These are phyloP conservation scores for Phytophthora melonis DNA, from an alignment of 352 stramenopile species.

Conservation along the genomic window DNA sequence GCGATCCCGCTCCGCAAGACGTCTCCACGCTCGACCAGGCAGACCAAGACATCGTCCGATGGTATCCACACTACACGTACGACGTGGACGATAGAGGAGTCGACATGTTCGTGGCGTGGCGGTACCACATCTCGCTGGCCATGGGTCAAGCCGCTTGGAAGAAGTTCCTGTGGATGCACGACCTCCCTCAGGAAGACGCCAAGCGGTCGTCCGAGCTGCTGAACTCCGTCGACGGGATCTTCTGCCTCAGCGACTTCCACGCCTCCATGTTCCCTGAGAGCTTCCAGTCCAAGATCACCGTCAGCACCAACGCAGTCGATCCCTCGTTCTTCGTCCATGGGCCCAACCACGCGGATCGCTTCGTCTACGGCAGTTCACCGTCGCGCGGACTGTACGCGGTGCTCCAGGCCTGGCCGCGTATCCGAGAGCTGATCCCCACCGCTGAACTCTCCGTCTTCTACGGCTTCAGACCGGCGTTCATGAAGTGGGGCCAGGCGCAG, in stretches of 20 bases:
- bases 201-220: slow-evolving; percentile 53
- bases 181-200: slow-evolving; percentile 55
- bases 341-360: slow-evolving; percentile 60
- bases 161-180: slow-evolving; percentile 88
- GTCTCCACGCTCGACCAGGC: slow-evolving; percentile 30
- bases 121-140: slow-evolving; percentile 87
- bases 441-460: slow-evolving; percentile 90
- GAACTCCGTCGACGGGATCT: slow-evolving; percentile 65
- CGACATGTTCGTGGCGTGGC: slow-evolving; percentile 93
- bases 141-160: slow-evolving; percentile 47
- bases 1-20: slow-evolving; percentile 64
- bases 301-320: slow-evolving; percentile 85
- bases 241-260: slow-evolving; percentile 89
- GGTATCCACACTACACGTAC: slow-evolving; percentile 81
- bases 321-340: slow-evolving; percentile 66
- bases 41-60: slow-evolving; percentile 56
- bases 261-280: slow-evolving; percentile 53
- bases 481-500: slow-evolving; percentile 59
- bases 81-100: slow-evolving; percentile 61
- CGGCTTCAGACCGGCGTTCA: slow-evolving; percentile 85
- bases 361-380: slow-evolving; percentile 91
- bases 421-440: slow-evolving; percentile 59
- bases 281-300: slow-evolving; percentile 58
- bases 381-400: slow-evolving; percentile 80
- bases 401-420: slow-evolving; percentile 76